Percentiles rank a stretch among this genome's conserved stretches.
phyloP scores from a whole-genome alignment of 805 yeast species.

The Suhomyces prunicola region DNA sequence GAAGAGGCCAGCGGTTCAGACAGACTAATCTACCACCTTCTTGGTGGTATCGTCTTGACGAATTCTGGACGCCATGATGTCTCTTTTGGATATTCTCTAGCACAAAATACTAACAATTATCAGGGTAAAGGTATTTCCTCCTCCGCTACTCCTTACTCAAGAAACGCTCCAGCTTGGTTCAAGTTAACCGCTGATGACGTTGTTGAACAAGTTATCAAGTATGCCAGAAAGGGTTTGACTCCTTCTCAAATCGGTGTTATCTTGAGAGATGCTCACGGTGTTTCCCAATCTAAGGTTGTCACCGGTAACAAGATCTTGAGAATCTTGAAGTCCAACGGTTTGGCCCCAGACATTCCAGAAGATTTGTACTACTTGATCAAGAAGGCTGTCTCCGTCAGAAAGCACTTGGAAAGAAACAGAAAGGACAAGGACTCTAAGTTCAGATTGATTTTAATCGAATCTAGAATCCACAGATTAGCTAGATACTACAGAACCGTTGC shows the following conservation, averaged over 20 bases:
- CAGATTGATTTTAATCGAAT: slow-evolving; percentile 99
- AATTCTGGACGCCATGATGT: not conserved
- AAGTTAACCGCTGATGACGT: slow-evolving; percentile 92
- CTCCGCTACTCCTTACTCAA: slow-evolving; percentile 98
- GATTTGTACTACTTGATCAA: slow-evolving; percentile 98
- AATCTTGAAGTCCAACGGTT: slow-evolving; percentile 98
- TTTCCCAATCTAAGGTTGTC: slow-evolving; percentile 93
- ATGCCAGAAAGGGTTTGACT: slow-evolving; percentile 99
- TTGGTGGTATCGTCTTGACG: not conserved
- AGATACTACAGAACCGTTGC: slow-evolving; percentile 99
- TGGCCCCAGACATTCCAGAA: slow-evolving; percentile 99
- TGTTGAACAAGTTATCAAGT: slow-evolving; percentile 97
- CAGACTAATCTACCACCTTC: not conserved
- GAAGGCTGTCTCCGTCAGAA: slow-evolving; percentile 99
- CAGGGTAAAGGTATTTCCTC: slow-evolving; percentile 99
- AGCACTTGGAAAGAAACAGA: slow-evolving; percentile 99
- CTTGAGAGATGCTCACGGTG: slow-evolving; percentile 99
- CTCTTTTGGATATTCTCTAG: not conserved
- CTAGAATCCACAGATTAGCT: slow-evolving; percentile 99
- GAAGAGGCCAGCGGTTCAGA: not conserved
- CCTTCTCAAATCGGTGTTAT: slow-evolving; percentile 99
- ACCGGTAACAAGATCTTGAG: slow-evolving; percentile 99
- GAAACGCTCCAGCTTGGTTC: slow-evolving; percentile 99
- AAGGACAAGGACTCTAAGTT: slow-evolving; percentile 99
- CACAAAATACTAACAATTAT: slow-evolving; percentile 36